Percentiles rank a stretch among this genome's conserved stretches.
Conservation (phyloP, 331 rosid genomes). For the Phaseolus coccineus region DNA sequence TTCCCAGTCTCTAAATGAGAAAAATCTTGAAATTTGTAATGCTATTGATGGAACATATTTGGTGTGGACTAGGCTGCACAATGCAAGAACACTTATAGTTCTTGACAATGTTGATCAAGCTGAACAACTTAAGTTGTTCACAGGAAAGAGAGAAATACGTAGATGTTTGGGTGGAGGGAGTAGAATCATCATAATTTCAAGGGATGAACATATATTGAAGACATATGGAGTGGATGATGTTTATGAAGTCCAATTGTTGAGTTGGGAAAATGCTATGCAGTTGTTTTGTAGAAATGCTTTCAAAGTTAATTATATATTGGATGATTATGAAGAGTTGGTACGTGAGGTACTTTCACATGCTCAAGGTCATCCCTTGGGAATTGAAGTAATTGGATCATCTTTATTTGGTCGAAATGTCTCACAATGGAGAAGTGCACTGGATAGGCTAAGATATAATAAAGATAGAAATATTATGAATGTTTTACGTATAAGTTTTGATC, state of each 20-base stretch:
- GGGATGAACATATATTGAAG: background rate
- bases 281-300: background rate
- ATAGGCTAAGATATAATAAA: no score
- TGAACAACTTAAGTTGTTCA: background rate
- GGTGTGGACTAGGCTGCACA: background rate
- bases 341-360: background rate
- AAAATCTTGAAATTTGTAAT: background rate
- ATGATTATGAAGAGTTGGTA: background rate
- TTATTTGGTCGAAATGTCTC: no score
- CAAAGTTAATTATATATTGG: background rate
- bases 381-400: no score
- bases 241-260: background rate
- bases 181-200: background rate
- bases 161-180: background rate
- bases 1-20: background rate
- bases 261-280: background rate
- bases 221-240: no score
- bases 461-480: no score
- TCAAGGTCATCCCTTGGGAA: no score
- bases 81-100: background rate
- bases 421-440: no score
- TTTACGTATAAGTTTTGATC: background rate
- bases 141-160: background rate
- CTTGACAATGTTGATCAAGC: background rate
- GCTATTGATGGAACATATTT: background rate